Percentiles rank a stretch among this genome's conserved stretches.
These are phyloP conservation scores for Solanum appendiculatum DNA, from an alignment of 257 asterid genomes.

Conservation along the genomic window DNA sequence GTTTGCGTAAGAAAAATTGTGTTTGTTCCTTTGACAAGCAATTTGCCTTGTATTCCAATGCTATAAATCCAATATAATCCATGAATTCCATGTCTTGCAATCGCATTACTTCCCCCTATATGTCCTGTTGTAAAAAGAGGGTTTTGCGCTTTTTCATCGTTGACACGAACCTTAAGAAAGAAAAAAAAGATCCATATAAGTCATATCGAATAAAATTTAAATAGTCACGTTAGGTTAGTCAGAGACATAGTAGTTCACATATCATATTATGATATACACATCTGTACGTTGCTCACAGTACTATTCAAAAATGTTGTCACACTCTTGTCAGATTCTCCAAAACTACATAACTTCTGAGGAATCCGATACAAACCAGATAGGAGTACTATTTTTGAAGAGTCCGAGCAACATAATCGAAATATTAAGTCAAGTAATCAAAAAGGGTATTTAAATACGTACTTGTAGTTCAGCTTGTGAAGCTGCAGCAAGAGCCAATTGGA, in stretches of 20 bases:
- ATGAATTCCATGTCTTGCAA: conserved; percentile 49
- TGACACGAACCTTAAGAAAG: conserved; percentile 28
- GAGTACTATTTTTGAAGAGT: not conserved
- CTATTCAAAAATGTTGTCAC: not conserved
- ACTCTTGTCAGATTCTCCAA: not conserved
- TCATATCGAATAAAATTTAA: not conserved
- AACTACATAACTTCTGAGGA: not conserved
- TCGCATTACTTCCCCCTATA: conserved; percentile 43
- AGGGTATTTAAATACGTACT: conserved; percentile 11
- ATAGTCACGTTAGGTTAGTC: not conserved
- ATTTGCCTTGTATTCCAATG: conserved; percentile 10
- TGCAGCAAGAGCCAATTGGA: conserved; percentile 66
- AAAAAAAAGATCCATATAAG: not conserved
- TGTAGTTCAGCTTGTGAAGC: conserved; percentile 38
- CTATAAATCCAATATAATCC: conserved; percentile 8
- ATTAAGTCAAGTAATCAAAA: not conserved
- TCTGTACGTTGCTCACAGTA: too few species aligned
- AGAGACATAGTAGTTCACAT: too few species aligned
- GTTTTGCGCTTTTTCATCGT: not conserved
- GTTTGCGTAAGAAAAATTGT: conserved; percentile 32
- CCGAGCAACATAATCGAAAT: not conserved
- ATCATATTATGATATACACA: not conserved
- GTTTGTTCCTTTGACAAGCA: conserved; percentile 27
- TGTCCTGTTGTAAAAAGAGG: conserved; percentile 29
- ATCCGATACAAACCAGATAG: rapidly evolving